These are phyloP conservation scores for Lecanicillium sp. DNA, from an alignment of 2,329 filamentous ascomycete species.

Conservation along the genomic window DNA sequence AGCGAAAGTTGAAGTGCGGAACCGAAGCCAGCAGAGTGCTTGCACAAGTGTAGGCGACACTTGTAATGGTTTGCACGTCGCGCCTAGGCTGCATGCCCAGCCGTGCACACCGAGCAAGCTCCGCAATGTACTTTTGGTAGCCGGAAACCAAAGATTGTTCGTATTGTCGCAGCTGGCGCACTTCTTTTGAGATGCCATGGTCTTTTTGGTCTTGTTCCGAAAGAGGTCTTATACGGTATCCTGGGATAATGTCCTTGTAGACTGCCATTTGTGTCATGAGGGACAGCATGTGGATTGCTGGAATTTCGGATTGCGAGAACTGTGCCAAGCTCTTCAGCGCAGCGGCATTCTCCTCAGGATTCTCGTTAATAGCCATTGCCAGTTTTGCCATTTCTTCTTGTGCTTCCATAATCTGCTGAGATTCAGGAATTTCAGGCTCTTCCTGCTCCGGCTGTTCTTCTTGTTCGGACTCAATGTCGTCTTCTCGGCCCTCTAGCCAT, in stretches of 20 bases:
- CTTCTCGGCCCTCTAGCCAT: conserved; percentile 55
- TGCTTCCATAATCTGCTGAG: conserved; percentile 73
- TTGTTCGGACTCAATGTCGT: conserved; percentile 37
- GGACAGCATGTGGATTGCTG: conserved; percentile 75
- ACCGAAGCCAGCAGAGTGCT: conserved; percentile 74
- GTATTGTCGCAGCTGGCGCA: conserved; percentile 71
- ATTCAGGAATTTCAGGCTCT: conserved; percentile 59
- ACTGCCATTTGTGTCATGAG: conserved; percentile 81
- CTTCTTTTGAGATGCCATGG: conserved; percentile 79
- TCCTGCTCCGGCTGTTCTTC: conserved; percentile 40
- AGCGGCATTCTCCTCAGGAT: conserved; percentile 81
- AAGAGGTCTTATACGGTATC: conserved; percentile 83
- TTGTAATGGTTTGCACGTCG: conserved; percentile 48
- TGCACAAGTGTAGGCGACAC: conserved; percentile 75
- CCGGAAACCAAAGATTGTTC: conserved; percentile 80
- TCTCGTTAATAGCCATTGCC: conserved; percentile 74
- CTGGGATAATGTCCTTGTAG: conserved; percentile 93
- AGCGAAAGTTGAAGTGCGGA: conserved; percentile 95
- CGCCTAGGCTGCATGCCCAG: conserved; percentile 30
- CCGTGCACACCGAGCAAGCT: conserved; percentile 61
- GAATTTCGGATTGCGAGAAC: conserved; percentile 60
- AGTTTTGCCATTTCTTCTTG: conserved; percentile 89
- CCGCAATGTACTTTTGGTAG: conserved; percentile 78
- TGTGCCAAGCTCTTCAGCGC: conserved; percentile 71
- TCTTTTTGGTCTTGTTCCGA: conserved; percentile 65